Conservation (phyloP, 2,329 filamentous ascomycete species). For the Zymoseptoria pseudotritici region DNA sequence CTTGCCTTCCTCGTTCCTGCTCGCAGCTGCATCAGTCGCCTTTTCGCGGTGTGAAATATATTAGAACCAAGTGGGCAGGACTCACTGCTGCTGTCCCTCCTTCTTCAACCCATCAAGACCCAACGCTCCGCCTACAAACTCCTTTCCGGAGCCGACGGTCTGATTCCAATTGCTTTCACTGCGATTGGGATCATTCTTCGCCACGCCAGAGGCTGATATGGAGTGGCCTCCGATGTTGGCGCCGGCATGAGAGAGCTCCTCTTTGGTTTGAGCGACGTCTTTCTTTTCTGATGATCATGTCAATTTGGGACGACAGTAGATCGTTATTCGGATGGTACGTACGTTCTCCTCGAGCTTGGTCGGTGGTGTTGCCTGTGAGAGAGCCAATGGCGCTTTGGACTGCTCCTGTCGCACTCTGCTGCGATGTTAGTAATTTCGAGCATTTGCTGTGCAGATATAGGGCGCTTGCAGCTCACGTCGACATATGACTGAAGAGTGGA, state of each 20-base stretch:
- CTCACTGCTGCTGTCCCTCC: conserved; percentile 59
- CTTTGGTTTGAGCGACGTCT: conserved; percentile 56
- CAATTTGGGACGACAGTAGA: not conserved
- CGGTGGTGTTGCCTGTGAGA: conserved; percentile 63
- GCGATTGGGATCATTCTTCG: conserved; percentile 67
- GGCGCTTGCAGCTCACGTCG: conserved; percentile 28
- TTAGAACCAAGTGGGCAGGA: not conserved
- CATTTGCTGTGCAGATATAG: not conserved
- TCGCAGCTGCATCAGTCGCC: not conserved
- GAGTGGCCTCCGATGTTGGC: conserved; percentile 66
- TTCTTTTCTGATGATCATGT: conserved; percentile 32
- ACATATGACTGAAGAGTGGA: conserved; percentile 75
- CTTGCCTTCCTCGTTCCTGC: conserved; percentile 63
- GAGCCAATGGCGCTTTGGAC: conserved; percentile 65
- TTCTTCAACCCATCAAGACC: conserved; percentile 71
- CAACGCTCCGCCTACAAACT: conserved; percentile 65
- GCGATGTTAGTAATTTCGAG: conserved; percentile 33
- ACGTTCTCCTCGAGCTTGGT: conserved; percentile 46
- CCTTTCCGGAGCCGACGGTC: conserved; percentile 79
- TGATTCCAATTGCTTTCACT: conserved; percentile 57
- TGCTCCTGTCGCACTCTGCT: conserved; percentile 53
- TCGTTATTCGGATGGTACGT: not conserved
- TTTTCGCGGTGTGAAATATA: not conserved
- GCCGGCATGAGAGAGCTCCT: conserved; percentile 67
- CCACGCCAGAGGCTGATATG: conserved; percentile 60